These are phyloP conservation scores for Fusarium guadeloupense DNA, from an alignment of 2,329 filamentous ascomycete species.

Conservation along the genomic window DNA sequence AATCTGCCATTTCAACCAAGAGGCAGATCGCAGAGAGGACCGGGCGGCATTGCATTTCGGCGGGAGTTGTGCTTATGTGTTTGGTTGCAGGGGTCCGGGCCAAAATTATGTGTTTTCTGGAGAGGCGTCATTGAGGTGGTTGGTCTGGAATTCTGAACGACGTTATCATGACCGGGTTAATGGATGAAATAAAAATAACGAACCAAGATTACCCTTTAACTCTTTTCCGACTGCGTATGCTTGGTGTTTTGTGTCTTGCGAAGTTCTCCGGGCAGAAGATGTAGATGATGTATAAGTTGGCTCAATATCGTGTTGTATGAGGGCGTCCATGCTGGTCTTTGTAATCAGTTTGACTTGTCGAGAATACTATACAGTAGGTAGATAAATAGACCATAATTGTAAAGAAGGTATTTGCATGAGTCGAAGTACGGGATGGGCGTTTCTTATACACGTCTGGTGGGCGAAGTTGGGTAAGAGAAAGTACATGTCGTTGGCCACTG, in stretches of 20 bases:
- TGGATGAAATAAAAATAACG: constrained; percentile 33
- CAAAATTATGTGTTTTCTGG: constrained; percentile 24
- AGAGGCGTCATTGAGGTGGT: constrained; percentile 40
- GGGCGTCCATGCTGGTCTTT: no score
- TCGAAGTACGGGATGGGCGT: not conserved
- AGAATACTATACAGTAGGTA: not conserved
- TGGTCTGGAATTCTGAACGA: constrained; percentile 39
- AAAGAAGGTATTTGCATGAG: no score
- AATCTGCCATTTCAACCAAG: constrained; percentile 17
- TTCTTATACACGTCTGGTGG: not conserved
- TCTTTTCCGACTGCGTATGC: not conserved
- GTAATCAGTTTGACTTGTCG: no score
- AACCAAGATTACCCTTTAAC: constrained; percentile 15
- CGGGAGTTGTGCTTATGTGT: constrained; percentile 41
- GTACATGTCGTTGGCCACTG: constrained; percentile 3
- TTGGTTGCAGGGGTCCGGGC: constrained; percentile 11
- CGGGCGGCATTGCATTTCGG: constrained; percentile 43
- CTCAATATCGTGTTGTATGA: no score
- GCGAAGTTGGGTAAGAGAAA: not conserved
- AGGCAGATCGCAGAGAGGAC: constrained; percentile 30
- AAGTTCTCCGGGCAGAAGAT: no score
- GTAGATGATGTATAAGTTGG: no score
- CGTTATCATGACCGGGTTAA: constrained; percentile 31
- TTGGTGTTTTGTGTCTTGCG: not conserved
- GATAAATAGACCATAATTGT: no score